Conservation (phyloP, 257 asterid genomes). For the Plantago ovata region DNA sequence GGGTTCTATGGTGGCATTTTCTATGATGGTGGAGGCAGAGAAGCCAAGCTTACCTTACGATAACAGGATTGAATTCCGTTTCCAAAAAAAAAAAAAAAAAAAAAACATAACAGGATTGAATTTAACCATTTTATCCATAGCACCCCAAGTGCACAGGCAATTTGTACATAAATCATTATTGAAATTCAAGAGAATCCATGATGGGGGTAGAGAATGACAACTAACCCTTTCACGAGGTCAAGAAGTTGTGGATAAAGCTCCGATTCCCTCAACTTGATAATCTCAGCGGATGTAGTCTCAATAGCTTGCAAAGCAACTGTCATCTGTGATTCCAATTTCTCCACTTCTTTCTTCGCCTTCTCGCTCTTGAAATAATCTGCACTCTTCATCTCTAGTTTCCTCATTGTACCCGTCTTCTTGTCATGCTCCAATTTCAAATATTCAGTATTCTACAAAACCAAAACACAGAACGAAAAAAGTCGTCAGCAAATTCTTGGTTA, state of each 20-base stretch:
- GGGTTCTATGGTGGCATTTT: no score
- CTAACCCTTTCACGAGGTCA: conserved; percentile 76
- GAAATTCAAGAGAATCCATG: background rate
- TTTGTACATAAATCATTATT: no score
- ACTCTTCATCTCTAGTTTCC: conserved; percentile 83
- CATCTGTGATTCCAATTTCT: conserved; percentile 85
- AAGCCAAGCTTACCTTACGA: no score
- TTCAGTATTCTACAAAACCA: conserved; percentile 63
- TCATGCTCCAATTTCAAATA: conserved; percentile 72
- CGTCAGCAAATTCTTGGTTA: no score
- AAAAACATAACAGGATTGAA: no score
- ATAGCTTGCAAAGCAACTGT: conserved; percentile 82
- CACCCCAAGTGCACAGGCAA: no score
- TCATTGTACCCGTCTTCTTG: conserved; percentile 50
- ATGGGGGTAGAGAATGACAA: conserved; percentile 16
- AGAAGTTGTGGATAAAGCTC: conserved; percentile 86
- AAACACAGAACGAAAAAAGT: conserved; percentile 1
- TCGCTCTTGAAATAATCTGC: conserved; percentile 82
- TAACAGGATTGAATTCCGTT: no score
- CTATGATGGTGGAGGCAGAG: no score
- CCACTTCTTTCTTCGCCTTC: conserved; percentile 91
- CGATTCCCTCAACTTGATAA: conserved; percentile 75
- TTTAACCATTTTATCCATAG: no score
- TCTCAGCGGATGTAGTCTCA: conserved; percentile 80
- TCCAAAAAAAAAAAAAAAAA: no score